Evolutionary conservation across 768 basidiomycete species (phyloP).

Genomic region (Chlorophyllum brunneum): DNA sequence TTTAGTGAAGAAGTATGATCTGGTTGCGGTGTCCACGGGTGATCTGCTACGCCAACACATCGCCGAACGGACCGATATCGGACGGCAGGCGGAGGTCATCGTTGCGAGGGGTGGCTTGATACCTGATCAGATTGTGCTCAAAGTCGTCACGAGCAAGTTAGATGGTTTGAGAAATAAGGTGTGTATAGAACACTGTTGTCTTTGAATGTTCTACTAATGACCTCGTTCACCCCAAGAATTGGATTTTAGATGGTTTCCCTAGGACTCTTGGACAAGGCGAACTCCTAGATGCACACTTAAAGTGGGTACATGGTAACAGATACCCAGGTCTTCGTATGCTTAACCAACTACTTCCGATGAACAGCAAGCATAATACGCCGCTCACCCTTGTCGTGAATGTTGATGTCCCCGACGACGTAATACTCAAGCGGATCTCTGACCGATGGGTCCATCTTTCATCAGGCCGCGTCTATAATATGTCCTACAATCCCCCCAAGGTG

Average conservation of each 20-base stretch:
- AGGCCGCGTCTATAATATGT: conserved; percentile 86
- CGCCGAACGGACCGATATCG: conserved; percentile 67
- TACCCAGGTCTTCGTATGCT: neutral
- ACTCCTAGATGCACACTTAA: conserved; percentile 72
- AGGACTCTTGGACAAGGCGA: conserved; percentile 83
- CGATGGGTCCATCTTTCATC: conserved; percentile 88
- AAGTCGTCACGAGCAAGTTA: conserved; percentile 70
- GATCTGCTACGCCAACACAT: conserved; percentile 87
- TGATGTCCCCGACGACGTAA: conserved; percentile 84
- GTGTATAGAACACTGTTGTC: conserved; percentile 11
- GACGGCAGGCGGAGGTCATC: conserved; percentile 68
- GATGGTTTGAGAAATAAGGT: conserved; percentile 66
- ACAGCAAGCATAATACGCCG: conserved; percentile 58
- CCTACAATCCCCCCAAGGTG: conserved; percentile 81
- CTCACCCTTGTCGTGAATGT: conserved; percentile 83
- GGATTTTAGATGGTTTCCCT: conserved; percentile 93
- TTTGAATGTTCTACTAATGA: neutral
- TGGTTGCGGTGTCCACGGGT: conserved; percentile 75
- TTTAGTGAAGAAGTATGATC: conserved; percentile 77
- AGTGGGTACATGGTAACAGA: conserved; percentile 35
- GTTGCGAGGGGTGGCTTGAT: conserved; percentile 77
- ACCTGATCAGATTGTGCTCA: conserved; percentile 77
- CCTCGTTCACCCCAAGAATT: conserved; percentile 48
- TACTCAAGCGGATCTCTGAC: conserved; percentile 82
- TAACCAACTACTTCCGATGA: conserved; percentile 5